Evolutionary conservation across 352 stramenopile species (phyloP), one percentile per base, ranked within the genome.

Genomic region (Phytophthora podocarpi): DNA sequence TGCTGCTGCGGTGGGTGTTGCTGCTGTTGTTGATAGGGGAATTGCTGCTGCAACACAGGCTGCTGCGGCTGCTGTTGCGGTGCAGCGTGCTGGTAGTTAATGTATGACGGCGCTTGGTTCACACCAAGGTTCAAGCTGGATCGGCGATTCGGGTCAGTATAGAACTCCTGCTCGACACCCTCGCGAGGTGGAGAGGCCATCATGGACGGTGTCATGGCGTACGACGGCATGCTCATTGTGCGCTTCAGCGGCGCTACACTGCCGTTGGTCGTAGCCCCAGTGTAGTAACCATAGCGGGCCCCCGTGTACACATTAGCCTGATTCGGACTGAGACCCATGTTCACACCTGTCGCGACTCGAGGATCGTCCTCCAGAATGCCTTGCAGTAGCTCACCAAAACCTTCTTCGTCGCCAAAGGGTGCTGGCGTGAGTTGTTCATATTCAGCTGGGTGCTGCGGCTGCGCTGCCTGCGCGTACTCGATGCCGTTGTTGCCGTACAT

Each of bases 291-390:
- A 34, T 64, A 66, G 36, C 68, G 63, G 11, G 46, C 41, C 5
- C 41, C 41, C 39, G 49, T 46, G 18, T 64, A 66, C 20, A 23
- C 36, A n/a, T 50, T 51, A 20, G 18, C 37, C 32, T 66, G 58
- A 30, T 64, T 71, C 21, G 46, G 42, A 65, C 46, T 52, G 30
- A 73, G 48, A 23, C 43, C 40, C 32, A 72, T 53, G 30, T 36
- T 46, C 5, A 31, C 26, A 26, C 43, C 36, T 16, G 50, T 23
- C 50, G 40, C 39, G 57, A 76, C 40, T 37, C 68, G 64, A 45
- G 79, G 68, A 21, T 91, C 82, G 47, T 91, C 82, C 42, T 91
- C 82, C 1, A 89, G 65, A 60, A 91, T 89, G 30, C 76, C 80
- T 50, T 91, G 78, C 16, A 91, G 59, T 30, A 91, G 64, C 46